Base-by-base conservation (phyloP, 2,329 filamentous ascomycete genomes). In the Colletotrichum spaethianum region DNA sequence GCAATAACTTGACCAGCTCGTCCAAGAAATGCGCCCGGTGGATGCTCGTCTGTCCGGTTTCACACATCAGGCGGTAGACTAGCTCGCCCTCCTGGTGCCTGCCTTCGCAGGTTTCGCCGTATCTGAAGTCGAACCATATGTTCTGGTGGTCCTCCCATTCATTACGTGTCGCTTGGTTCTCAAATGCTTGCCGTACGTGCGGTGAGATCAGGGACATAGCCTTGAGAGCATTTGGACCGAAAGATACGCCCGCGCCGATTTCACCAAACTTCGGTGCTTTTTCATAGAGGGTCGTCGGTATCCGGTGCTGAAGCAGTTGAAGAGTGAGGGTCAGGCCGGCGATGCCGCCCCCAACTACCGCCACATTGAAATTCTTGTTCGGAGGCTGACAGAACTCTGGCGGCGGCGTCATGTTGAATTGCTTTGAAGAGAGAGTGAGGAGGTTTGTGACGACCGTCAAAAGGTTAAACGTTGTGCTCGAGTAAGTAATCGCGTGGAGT, bases 321-420 rank as follows among this genome's bases (percentile, higher is more conserved):
- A 88, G 79, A 0, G 86, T 85, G 0, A 89, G 81, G 20, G 83
- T 82, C 12, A 88, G 76, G 9, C 87, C 87, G 3, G 84, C 87
- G 70, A 84, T 89, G 75, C 83, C 90, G 65, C 80, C 88, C 74
- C 83, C 90, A 18, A 89, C 77, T 26, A 89, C 84, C 63, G 85
- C 87, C 52, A 88, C 75, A 7, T 42, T 65, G 16, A 74, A 73
- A 48, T 6, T 14, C 61, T 73, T 74, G 42, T 40, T 46, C n/a
- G 63, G 72, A 20, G 69, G 4, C 23, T 63, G 46, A 5, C 33
- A 48, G 46, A 72, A 72, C 20, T 72, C 69, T 9, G 42, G 57
- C 23, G 69, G 69, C 23, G 65, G 65, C 31, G 69, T 53, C 69
- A 72, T 72, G 28, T 46, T 46, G 31, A 38, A 18, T 3, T 31